Evolutionary conservation across 257 asterid genomes (phyloP).

Genomic region (Buddleja alternifolia): DNA sequence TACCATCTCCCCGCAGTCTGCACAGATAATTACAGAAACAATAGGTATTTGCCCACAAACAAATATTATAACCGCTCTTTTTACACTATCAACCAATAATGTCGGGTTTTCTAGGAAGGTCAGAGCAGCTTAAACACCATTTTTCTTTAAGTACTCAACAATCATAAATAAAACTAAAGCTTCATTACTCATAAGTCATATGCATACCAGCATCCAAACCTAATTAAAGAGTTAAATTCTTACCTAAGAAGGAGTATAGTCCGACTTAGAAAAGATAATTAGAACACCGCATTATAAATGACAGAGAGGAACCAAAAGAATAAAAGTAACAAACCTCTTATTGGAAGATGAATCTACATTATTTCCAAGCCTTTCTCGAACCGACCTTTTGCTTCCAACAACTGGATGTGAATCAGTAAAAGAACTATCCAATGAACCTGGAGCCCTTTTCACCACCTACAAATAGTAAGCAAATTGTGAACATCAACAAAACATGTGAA

Average conservation of each 20-base stretch:
- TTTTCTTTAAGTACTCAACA: not conserved
- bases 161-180: not conserved
- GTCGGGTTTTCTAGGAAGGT: constrained; percentile 1
- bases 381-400: constrained; percentile 75
- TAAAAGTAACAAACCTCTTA: constrained; percentile 60
- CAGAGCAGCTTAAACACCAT: constrained; percentile 18
- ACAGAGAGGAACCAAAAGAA: not conserved
- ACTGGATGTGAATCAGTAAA: constrained; percentile 37
- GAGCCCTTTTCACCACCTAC: constrained; percentile 81
- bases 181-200: not conserved
- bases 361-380: constrained; percentile 82
- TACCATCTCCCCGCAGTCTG: constrained; percentile 66
- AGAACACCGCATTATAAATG: not conserved
- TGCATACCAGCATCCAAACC: not conserved
- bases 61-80: not conserved
- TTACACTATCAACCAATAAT: not conserved
- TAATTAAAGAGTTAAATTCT: not conserved
- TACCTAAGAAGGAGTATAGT: constrained; percentile 3
- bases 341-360: constrained; percentile 50
- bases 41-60: not conserved
- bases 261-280: not conserved
- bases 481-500: not conserved
- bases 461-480: constrained; percentile 4
- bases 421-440: constrained; percentile 39
- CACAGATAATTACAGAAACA: constrained; percentile 35